A percentile compares a stretch with the other conserved stretches of the same genome.
phyloP scores from a whole-genome alignment of 208 protist genomes.

The Naegleria fowleri region DNA sequence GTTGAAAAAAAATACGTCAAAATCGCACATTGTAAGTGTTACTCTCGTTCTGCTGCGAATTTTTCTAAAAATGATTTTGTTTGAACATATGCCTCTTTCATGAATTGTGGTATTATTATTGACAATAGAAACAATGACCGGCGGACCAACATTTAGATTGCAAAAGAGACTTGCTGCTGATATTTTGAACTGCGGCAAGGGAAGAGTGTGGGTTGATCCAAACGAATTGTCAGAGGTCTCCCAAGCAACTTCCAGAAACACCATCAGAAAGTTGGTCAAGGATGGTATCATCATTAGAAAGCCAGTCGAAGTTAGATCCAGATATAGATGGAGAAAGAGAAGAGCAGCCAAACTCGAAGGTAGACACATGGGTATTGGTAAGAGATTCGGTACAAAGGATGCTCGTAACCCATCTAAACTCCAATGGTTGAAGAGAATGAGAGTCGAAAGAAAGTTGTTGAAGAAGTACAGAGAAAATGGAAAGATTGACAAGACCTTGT shows the following conservation, averaged over 20 bases:
- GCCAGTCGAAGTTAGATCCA: slow-evolving; percentile 87
- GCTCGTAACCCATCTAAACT: slow-evolving; percentile 93
- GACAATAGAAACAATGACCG: neutral
- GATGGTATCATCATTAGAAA: slow-evolving; percentile 94
- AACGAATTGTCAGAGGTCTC: slow-evolving; percentile 93
- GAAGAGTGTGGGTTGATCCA: slow-evolving; percentile 95
- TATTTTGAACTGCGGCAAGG: slow-evolving; percentile 94
- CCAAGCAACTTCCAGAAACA: slow-evolving; percentile 93
- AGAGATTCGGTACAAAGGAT: slow-evolving; percentile 90
- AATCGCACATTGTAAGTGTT: too few species aligned
- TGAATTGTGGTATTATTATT: neutral
- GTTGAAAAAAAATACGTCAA: neutral
- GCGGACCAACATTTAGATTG: slow-evolving; percentile 60
- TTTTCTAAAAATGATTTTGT: too few species aligned
- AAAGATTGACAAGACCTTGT: slow-evolving; percentile 96
- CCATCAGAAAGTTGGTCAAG: slow-evolving; percentile 92
- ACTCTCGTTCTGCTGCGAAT: too few species aligned
- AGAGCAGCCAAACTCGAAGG: slow-evolving; percentile 83
- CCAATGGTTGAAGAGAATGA: slow-evolving; percentile 95
- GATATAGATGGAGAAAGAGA: slow-evolving; percentile 76
- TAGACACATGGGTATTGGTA: slow-evolving; percentile 85
- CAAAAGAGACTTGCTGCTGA: slow-evolving; percentile 95
- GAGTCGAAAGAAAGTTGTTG: slow-evolving; percentile 92
- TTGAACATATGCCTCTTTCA: too few species aligned
- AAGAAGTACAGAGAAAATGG: slow-evolving; percentile 92